Evolutionary conservation across 73 alveolate species (phyloP).

Genomic region (Uronychia binucleata): DNA sequence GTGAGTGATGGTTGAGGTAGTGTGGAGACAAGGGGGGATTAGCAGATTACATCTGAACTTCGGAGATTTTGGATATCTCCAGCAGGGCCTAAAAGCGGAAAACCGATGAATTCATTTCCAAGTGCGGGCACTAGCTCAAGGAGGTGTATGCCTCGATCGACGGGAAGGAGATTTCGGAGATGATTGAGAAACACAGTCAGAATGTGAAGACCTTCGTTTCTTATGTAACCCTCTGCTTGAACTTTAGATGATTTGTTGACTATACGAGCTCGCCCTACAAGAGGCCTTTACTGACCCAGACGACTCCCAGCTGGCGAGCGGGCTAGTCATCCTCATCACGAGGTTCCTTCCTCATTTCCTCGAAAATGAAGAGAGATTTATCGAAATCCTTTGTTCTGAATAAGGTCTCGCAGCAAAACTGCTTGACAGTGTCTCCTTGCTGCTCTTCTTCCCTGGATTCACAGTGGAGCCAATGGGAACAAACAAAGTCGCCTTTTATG

Average conservation of each 20-base stretch:
- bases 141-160: neutral
- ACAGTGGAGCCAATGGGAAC: slow-evolving; percentile 17
- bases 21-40: neutral
- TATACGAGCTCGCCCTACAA: neutral
- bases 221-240: neutral
- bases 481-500: neutral
- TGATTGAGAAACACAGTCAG: neutral
- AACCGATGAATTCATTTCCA: neutral
- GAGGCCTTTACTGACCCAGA: neutral
- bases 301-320: neutral
- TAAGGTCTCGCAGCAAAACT: slow-evolving; percentile 14
- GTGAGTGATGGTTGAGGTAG: too few species aligned
- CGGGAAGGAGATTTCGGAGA: neutral
- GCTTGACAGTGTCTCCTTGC: slow-evolving; percentile 38
- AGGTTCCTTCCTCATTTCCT: neutral
- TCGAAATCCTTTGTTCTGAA: neutral
- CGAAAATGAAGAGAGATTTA: neutral
- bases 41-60: neutral
- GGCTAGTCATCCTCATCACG: neutral
- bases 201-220: neutral
- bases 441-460: slow-evolving; percentile 63
- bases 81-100: neutral
- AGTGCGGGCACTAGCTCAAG: neutral
- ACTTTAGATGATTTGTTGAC: neutral
- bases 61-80: neutral